A percentile compares a stretch with the other conserved stretches of the same genome.
Evolutionary conservation across 768 basidiomycete genomes (phyloP).

Genomic region (Sarcomyxa edulis): DNA sequence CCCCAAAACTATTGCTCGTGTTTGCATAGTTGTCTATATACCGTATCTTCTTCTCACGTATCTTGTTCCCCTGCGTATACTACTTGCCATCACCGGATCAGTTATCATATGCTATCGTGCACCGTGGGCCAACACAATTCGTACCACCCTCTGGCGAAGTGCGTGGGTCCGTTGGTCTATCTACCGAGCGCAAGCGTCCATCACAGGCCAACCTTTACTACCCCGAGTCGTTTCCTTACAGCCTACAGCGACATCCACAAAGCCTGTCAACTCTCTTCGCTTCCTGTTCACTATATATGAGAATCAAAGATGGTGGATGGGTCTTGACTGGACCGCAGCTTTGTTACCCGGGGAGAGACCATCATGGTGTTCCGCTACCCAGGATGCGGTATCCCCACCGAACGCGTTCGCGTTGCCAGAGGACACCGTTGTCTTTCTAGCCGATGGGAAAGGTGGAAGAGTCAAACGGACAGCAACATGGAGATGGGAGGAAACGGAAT

Average conservation of each 20-base stretch:
- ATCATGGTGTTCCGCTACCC: constrained; percentile 68
- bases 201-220: constrained; percentile 45
- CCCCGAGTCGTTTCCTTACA: constrained; percentile 29
- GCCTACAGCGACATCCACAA: constrained; percentile 20
- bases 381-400: constrained; percentile 64
- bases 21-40: constrained; percentile 48
- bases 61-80: constrained; percentile 55
- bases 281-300: constrained; percentile 91
- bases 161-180: constrained; percentile 63
- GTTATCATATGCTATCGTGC: constrained; percentile 58
- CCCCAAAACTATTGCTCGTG: constrained; percentile 42
- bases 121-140: constrained; percentile 56
- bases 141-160: constrained; percentile 53
- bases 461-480: constrained; percentile 76
- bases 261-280: constrained; percentile 44
- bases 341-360: constrained; percentile 87
- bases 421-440: constrained; percentile 51
- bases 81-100: constrained; percentile 56
- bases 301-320: constrained; percentile 98
- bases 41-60: constrained; percentile 66
- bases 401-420: constrained; percentile 64
- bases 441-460: constrained; percentile 38
- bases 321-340: constrained; percentile 92
- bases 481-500: constrained; percentile 90
- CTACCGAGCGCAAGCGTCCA: constrained; percentile 43